Conservation (phyloP, 2,329 filamentous ascomycete genomes). For the Aspergillus phoenicis region DNA sequence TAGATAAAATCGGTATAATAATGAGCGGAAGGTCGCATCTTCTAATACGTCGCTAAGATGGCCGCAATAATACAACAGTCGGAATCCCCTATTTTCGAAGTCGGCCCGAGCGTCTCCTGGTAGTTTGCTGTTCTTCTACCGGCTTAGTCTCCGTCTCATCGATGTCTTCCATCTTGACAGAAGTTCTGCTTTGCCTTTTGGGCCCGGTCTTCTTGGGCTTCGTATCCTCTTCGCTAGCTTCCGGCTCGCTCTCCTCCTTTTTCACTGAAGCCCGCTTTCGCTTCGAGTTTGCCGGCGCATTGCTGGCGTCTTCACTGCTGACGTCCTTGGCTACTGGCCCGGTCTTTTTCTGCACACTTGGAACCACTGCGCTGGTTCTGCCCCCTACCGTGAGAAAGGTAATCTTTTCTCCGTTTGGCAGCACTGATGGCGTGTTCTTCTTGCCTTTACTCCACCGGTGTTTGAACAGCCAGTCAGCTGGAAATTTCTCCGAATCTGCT, state of each 20-base stretch:
- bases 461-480: slow-evolving; percentile 83
- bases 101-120: slow-evolving; percentile 36
- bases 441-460: slow-evolving; percentile 89
- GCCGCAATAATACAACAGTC: neutral
- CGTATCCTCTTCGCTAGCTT: slow-evolving; percentile 24
- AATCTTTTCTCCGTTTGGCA: slow-evolving; percentile 85
- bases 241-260: slow-evolving; percentile 26
- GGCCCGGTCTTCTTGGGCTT: slow-evolving; percentile 30
- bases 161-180: slow-evolving; percentile 28
- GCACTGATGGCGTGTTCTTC: slow-evolving; percentile 64
- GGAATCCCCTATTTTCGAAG: slow-evolving; percentile 24
- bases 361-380: slow-evolving; percentile 86
- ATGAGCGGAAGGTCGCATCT: neutral
- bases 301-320: slow-evolving; percentile 31
- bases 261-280: slow-evolving; percentile 35
- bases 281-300: slow-evolving; percentile 29
- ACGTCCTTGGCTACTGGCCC: slow-evolving; percentile 59
- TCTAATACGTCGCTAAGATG: neutral
- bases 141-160: slow-evolving; percentile 19
- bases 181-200: slow-evolving; percentile 26
- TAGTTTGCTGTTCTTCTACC: slow-evolving; percentile 12
- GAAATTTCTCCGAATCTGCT: slow-evolving; percentile 81
- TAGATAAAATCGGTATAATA: neutral
- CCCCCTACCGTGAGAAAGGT: slow-evolving; percentile 87
- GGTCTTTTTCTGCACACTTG: slow-evolving; percentile 81